Evolutionary conservation across 2,329 filamentous ascomycete genomes (phyloP).

Genomic region (Nannizziopsis barbatae): DNA sequence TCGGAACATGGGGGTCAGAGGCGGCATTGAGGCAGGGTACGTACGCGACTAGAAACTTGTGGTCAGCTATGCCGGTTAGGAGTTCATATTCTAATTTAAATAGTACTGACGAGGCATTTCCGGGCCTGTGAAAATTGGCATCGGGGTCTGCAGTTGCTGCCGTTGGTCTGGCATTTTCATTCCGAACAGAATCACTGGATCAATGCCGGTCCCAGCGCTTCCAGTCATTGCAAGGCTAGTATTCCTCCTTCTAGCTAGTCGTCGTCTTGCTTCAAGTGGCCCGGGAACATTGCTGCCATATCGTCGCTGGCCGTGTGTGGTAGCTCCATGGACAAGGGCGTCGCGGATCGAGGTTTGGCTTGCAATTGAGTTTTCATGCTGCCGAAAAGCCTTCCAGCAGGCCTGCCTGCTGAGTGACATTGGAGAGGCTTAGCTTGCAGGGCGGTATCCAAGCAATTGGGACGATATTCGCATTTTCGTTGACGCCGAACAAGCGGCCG

Average conservation of each 20-base stretch:
- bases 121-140: slow-evolving; percentile 3
- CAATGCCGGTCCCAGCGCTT: slow-evolving; percentile 22
- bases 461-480: background rate
- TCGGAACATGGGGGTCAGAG: too few species aligned
- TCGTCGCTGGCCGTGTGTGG: slow-evolving; percentile 42
- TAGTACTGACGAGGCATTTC: background rate
- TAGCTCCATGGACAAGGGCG: slow-evolving; percentile 36
- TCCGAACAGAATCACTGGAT: slow-evolving; percentile 35
- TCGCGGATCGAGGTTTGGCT: slow-evolving; percentile 39
- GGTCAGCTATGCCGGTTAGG: too few species aligned
- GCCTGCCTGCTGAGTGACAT: slow-evolving; percentile 37
- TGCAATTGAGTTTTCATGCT: slow-evolving; percentile 15
- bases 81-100: background rate
- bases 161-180: slow-evolving; percentile 23
- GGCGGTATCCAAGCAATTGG: slow-evolving; percentile 1
- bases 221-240: slow-evolving; percentile 35
- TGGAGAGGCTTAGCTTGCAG: background rate
- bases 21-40: too few species aligned
- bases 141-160: background rate
- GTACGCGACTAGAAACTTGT: too few species aligned
- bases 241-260: slow-evolving; percentile 47
- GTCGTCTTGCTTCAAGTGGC: slow-evolving; percentile 49
- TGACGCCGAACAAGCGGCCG: too few species aligned
- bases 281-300: slow-evolving; percentile 52
- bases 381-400: slow-evolving; percentile 29